These are phyloP conservation scores for Fonticula alba DNA, from an alignment of 78 protist species.

Conservation along the genomic window DNA sequence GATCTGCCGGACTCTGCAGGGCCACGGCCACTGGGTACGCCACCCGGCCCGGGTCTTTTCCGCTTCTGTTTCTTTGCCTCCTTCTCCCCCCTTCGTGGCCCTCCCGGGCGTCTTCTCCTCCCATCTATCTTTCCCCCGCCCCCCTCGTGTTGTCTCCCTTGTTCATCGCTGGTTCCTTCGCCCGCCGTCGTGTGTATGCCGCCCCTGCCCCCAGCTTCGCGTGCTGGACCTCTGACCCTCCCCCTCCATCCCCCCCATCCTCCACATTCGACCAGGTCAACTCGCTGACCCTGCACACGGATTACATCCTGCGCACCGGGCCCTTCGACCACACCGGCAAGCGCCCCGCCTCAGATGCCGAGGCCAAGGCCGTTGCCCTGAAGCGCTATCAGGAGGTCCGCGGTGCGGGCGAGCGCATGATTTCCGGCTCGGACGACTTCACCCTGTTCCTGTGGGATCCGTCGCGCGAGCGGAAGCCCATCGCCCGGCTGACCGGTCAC, in stretches of 20 bases:
- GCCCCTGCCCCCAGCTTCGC: too few species aligned
- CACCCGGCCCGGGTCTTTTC: too few species aligned
- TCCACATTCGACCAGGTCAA: too few species aligned
- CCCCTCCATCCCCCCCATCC: too few species aligned
- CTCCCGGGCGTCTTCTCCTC: too few species aligned
- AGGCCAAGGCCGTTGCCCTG: not conserved
- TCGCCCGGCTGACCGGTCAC: constrained; percentile 76
- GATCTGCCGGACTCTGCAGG: constrained; percentile 47
- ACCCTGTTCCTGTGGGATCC: constrained; percentile 90
- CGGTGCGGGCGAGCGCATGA: constrained; percentile 37
- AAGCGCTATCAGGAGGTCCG: constrained; percentile 2
- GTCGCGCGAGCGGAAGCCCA: constrained; percentile 35
- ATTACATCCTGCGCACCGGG: constrained; percentile 66
- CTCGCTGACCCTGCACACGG: constrained; percentile 74
- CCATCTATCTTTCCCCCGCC: too few species aligned
- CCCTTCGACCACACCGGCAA: constrained; percentile 56
- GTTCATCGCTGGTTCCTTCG: too few species aligned
- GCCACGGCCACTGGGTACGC: constrained; percentile 98
- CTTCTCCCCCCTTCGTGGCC: too few species aligned
- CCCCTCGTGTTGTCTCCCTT: too few species aligned
- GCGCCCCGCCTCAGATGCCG: not conserved
- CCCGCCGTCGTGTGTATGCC: too few species aligned
- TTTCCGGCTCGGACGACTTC: constrained; percentile 82
- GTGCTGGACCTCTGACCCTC: too few species aligned
- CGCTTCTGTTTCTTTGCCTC: too few species aligned